Evolutionary conservation across 1,139 yeast genomes (phyloP).

Genomic region (Arxiozyma slooffiae): DNA sequence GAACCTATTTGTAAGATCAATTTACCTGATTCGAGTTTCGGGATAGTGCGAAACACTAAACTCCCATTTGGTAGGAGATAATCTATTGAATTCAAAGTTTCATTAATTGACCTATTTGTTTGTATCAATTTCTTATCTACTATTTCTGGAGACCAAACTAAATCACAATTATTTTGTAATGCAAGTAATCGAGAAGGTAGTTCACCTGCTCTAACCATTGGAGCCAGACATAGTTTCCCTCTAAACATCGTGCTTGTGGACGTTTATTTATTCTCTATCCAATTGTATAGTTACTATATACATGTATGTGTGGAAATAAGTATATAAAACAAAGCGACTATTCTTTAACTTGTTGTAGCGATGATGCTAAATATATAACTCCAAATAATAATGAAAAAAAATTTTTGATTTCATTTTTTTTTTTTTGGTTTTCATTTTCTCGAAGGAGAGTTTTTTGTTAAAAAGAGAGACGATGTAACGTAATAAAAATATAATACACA

Average conservation of each 20-base stretch:
- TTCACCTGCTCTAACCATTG: slow-evolving; percentile 95
- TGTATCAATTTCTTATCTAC: slow-evolving; percentile 72
- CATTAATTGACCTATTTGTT: slow-evolving; percentile 55
- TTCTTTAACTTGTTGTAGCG: no score
- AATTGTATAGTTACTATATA: neutral
- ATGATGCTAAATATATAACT: no score
- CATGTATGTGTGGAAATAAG: neutral
- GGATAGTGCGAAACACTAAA: slow-evolving; percentile 62
- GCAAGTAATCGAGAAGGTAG: slow-evolving; percentile 78
- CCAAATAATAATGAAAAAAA: no score
- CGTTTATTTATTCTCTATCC: slow-evolving; percentile 22
- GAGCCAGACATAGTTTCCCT: slow-evolving; percentile 80
- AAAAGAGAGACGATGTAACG: no score
- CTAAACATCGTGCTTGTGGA: slow-evolving; percentile 29
- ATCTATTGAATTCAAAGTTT: slow-evolving; percentile 49
- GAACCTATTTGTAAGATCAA: slow-evolving; percentile 88
- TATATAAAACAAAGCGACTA: no score
- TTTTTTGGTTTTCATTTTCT: no score
- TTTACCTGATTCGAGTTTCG: slow-evolving; percentile 48
- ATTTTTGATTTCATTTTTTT: no score
- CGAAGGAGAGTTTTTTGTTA: no score
- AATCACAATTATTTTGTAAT: slow-evolving; percentile 75
- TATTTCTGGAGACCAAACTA: slow-evolving; percentile 94
- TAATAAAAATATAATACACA: no score
- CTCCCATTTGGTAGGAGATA: slow-evolving; percentile 36